Base-by-base conservation (phyloP, 257 asterid genomes). In the Solanum gandarillasii region DNA sequence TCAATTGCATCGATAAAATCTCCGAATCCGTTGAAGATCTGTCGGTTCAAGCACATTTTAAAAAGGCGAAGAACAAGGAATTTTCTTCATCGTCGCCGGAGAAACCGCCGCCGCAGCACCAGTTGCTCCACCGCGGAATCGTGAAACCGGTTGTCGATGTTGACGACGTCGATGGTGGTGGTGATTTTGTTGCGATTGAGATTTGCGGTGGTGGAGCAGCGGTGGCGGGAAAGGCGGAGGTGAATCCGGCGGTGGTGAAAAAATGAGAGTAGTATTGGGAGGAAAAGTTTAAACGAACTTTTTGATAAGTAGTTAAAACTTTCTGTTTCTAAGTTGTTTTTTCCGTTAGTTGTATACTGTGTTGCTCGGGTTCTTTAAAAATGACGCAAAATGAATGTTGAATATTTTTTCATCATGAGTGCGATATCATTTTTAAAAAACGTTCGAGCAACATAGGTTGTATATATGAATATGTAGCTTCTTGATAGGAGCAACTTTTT, bases 71-170 rank as follows among this genome's bases (percentile, higher is more conserved):
- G 13, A 58, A 88, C 12, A 23, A 85, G 60, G 41, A 81, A 46
- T 14, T 21, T 81, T 29, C 68, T 81, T 31, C 62, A 0, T 60
- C 34, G 21, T 39, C 79, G 18, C 68, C 55, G 3, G 91, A 89
- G 11, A 52, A 83, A 41, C 88, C 87, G 6, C 91, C 86, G 41
- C 79, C 7, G 36, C 86, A 88, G 41, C 94, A 74, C 52, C 83
- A 88, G 68, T 14, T 92, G 52, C 91, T 93, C 72, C 98, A 90
- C 35, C 93, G 93, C 2, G 97, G 96, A 43, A 84, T 87, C 0
- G 96, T 94, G 78, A 93, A 91, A 31, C 97, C 98, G 8, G 89
- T 93, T 12, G 73, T 87, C 25, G 89, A 91, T 7, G 65, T 84
- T 12, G 88, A 91, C 5, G 82, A 11, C 13, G 67, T 3, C n/a